A percentile compares a stretch with the other conserved stretches of the same genome.
Conservation (phyloP, 106 monocot species). For the Cymbidium sinense region DNA sequence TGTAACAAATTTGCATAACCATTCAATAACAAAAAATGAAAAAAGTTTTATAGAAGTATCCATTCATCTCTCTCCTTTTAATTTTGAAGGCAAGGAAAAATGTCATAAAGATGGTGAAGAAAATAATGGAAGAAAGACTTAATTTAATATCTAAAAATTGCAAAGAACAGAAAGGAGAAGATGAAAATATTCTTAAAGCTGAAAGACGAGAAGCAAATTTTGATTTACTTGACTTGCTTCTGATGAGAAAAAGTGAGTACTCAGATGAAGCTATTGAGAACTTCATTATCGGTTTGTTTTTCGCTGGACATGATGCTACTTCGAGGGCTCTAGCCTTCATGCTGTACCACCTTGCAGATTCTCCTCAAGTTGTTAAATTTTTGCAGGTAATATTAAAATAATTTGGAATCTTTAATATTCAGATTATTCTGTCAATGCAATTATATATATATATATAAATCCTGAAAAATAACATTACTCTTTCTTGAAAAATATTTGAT, state of each 20-base stretch:
- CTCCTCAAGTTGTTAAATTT: slow-evolving; percentile 11
- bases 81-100: too few relatives aligned
- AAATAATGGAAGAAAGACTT: neutral
- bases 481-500: too few relatives aligned
- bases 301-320: slow-evolving; percentile 25
- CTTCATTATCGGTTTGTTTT: slow-evolving; percentile 9
- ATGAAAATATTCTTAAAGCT: neutral
- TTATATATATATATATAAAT: too few relatives aligned
- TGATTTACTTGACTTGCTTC: slow-evolving; percentile 16
- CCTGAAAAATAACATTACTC: too few relatives aligned
- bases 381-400: slow-evolving; percentile 21
- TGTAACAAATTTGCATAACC: too few relatives aligned
- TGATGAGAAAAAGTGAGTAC: slow-evolving; percentile 10
- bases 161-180: neutral
- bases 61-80: too few relatives aligned
- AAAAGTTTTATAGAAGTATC: too few relatives aligned
- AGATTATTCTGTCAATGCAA: too few relatives aligned
- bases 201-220: slow-evolving; percentile 2
- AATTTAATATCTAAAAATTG: neutral
- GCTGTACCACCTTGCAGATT: slow-evolving; percentile 24
- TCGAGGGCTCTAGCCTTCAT: slow-evolving; percentile 12
- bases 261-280: slow-evolving; percentile 13
- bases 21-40: too few relatives aligned
- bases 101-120: too few relatives aligned
- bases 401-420: too few relatives aligned